Conservation (phyloP, 2,329 filamentous ascomycete genomes). For the Penicillium capsulatum region DNA sequence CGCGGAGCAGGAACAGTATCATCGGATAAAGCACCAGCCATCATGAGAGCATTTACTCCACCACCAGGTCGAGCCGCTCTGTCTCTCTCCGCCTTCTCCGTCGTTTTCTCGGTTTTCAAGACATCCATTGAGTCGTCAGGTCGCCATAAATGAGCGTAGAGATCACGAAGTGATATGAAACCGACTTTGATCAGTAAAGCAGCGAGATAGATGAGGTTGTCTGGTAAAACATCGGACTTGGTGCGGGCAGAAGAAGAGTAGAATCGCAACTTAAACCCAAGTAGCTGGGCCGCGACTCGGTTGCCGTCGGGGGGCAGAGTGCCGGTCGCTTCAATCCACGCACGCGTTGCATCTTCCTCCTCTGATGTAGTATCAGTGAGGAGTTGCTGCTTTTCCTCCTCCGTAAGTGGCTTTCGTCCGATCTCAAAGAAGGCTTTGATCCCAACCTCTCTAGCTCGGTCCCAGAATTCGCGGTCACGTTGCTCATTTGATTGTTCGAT, state of each 20-base stretch:
- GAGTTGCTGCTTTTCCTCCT: slow-evolving; percentile 52
- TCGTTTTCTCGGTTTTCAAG: slow-evolving; percentile 64
- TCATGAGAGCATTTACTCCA: slow-evolving; percentile 75
- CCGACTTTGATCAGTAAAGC: slow-evolving; percentile 94
- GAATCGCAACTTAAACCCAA: slow-evolving; percentile 95
- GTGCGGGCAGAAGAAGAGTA: slow-evolving; percentile 79
- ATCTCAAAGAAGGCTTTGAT: slow-evolving; percentile 87
- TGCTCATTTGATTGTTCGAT: slow-evolving; percentile 55
- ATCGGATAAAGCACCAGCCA: slow-evolving; percentile 80
- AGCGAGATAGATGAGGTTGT: slow-evolving; percentile 87
- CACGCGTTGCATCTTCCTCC: slow-evolving; percentile 55
- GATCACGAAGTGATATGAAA: slow-evolving; percentile 84
- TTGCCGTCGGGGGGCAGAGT: slow-evolving; percentile 83
- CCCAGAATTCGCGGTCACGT: slow-evolving; percentile 77
- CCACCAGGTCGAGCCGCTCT: slow-evolving; percentile 65
- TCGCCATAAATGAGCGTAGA: slow-evolving; percentile 90
- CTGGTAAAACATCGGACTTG: slow-evolving; percentile 71
- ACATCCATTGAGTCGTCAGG: slow-evolving; percentile 75
- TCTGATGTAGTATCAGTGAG: slow-evolving; percentile 40
- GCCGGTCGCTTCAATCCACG: slow-evolving; percentile 77
- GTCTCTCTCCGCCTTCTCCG: slow-evolving; percentile 76
- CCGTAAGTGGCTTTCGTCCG: slow-evolving; percentile 64
- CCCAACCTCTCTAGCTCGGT: slow-evolving; percentile 68
- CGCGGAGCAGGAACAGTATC: slow-evolving; percentile 58
- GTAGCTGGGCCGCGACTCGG: slow-evolving; percentile 83